These are phyloP conservation scores for Aspergillus heteromorphus DNA, from an alignment of 495 filamentous ascomycete genomes.

Conservation along the genomic window DNA sequence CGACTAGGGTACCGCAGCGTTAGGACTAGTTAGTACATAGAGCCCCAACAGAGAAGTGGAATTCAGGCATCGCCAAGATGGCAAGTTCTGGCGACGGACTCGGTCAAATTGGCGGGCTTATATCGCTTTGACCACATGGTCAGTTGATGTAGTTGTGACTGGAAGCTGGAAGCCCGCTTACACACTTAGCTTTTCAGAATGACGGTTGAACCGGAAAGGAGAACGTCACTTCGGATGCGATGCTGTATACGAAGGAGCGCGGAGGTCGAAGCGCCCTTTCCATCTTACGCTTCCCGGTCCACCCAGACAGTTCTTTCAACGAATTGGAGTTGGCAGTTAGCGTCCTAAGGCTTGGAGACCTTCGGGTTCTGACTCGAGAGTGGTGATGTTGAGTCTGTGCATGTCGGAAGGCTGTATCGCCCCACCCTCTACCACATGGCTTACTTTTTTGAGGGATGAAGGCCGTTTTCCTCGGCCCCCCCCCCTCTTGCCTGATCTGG, in stretches of 20 bases:
- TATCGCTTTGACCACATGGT: background rate
- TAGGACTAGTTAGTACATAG: background rate
- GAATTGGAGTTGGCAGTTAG: background rate
- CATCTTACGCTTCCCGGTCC: background rate
- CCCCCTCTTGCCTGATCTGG: background rate
- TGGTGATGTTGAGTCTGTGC: background rate
- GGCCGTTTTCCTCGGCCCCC: background rate
- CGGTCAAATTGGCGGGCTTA: background rate
- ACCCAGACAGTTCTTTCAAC: background rate
- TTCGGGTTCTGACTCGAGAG: background rate
- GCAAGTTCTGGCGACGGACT: background rate
- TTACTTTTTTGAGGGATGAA: background rate
- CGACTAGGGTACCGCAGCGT: background rate
- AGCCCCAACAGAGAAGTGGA: background rate
- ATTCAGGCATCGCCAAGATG: background rate
- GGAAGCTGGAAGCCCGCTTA: background rate
- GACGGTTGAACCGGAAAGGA: background rate
- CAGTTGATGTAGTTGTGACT: background rate
- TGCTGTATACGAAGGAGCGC: background rate
- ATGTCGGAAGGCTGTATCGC: background rate
- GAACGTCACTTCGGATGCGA: background rate
- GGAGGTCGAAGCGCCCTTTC: background rate
- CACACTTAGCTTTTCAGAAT: background rate
- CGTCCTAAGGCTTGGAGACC: background rate
- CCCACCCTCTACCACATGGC: constrained; percentile 2